Evolutionary conservation across 768 basidiomycete genomes (phyloP).

Genomic region (Sarcomyxa edulis): DNA sequence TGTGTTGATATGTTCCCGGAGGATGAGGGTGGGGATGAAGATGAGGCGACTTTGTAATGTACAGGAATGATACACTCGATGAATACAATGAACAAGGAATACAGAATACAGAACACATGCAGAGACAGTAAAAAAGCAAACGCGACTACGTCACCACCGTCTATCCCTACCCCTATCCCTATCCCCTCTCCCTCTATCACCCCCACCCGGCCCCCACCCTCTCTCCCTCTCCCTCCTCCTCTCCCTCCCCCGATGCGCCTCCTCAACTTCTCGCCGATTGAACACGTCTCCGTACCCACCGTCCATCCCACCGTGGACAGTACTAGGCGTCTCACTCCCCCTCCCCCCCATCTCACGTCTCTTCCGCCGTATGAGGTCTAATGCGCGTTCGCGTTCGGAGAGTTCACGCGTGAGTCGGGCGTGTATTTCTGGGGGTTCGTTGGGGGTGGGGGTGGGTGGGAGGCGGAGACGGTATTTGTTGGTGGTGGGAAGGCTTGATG

Average conservation of each 20-base stretch:
- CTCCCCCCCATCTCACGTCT: slow-evolving; percentile 57
- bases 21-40: too few relatives aligned
- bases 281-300: slow-evolving; percentile 64
- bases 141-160: too few relatives aligned
- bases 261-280: slow-evolving; percentile 67
- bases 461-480: slow-evolving; percentile 11
- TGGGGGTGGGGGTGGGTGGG: slow-evolving; percentile 13
- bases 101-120: too few relatives aligned
- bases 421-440: not conserved
- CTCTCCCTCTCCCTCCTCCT: slow-evolving; percentile 24
- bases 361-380: slow-evolving; percentile 64
- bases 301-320: slow-evolving; percentile 44
- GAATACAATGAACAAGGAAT: too few relatives aligned
- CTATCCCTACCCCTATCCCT: too few relatives aligned
- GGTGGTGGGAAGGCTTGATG: too few relatives aligned
- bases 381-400: slow-evolving; percentile 68
- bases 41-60: too few relatives aligned
- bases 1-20: too few relatives aligned
- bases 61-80: too few relatives aligned
- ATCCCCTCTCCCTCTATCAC: not conserved
- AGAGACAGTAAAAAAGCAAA: too few relatives aligned
- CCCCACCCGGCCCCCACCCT: slow-evolving; percentile 10
- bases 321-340: slow-evolving; percentile 68
- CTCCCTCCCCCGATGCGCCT: slow-evolving; percentile 52
- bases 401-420: slow-evolving; percentile 66